Base-by-base conservation (phyloP, 805 yeast genomes). In the Ogataea haglerorum region DNA sequence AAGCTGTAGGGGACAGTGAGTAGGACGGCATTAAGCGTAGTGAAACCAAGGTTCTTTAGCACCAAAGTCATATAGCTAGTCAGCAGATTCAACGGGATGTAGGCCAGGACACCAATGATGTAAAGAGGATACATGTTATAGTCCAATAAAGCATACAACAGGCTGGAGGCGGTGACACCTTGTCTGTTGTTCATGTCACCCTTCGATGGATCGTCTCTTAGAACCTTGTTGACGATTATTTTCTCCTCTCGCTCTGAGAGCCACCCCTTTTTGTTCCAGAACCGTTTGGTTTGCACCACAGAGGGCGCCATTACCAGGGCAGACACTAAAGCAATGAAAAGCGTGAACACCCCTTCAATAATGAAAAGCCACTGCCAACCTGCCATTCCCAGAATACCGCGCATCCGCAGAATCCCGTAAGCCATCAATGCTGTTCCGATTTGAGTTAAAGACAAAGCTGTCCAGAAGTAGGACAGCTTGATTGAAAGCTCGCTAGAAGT, bases 161-260 rank as follows among this genome's bases (percentile, higher is more conserved):
- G 48, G 46, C 57, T 63, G 21, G 52, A 60, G 10, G 61, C 46
- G 5, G 67, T 52, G 15, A 78, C 61, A 2, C 75, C 73, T 44
- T 72, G 73, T 47, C 79, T 63, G 49, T 77, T 76, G 52, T 76
- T 66, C 81, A 76, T 75, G 44, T 74, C 80, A n/a, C 81, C 80
- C 46, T 69, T 69, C n/a, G 67, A 48, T n/a, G 82, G 83, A 49
- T 78, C 84, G 50, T 78, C 82, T 47, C 81, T 60, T 36, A 78
- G 54, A 1, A 78, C 67, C 43, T 77, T 61, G 53, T 76, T 76
- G 40, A 75, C 80, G 19, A 76, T 61, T 37, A 77, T 74, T 43
- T 70, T 69, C 54, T 71, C 74, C 46, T 78, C 80, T 22, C 72
- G 55, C 1, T 72, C 73, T 13, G 72, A 65, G 44, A 64, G 64